Conservation (phyloP, 2,329 filamentous ascomycete species). For the Paracorniculantispora psalliotae region DNA sequence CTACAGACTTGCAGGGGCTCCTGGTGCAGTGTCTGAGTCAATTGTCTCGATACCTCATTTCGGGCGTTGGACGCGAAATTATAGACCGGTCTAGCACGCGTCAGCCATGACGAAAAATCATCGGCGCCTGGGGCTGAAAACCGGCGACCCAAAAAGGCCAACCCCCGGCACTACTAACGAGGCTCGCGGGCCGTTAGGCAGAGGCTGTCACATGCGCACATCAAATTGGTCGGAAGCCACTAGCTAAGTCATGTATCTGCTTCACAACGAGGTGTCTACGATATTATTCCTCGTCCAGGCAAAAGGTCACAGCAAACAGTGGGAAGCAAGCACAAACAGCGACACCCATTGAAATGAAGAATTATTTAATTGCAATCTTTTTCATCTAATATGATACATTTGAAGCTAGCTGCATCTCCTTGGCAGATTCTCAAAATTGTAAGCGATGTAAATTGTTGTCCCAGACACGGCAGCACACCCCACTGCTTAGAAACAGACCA, state of each 20-base stretch:
- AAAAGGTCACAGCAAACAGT: not conserved
- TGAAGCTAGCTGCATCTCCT: constrained; percentile 5
- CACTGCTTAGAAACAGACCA: constrained; percentile 27
- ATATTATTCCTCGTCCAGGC: no score
- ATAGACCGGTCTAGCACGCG: no score
- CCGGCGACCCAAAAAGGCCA: not conserved
- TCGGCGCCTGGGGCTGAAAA: not conserved
- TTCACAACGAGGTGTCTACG: not conserved
- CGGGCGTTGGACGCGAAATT: no score
- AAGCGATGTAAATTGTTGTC: constrained; percentile 4
- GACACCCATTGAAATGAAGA: not conserved
- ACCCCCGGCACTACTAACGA: not conserved
- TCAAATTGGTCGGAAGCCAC: not conserved
- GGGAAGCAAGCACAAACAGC: not conserved
- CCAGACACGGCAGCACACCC: not conserved
- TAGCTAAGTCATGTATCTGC: not conserved
- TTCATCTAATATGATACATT: not conserved
- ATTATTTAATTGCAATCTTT: not conserved
- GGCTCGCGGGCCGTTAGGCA: constrained; percentile 1
- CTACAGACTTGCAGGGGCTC: no score
- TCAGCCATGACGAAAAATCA: not conserved
- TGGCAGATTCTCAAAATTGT: constrained; percentile 4
- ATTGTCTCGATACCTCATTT: not conserved
- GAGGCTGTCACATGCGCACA: not conserved
- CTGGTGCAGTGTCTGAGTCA: not conserved